phyloP scores from a whole-genome alignment of 768 basidiomycete genomes.

The Brasilioporus rufonigricans region DNA sequence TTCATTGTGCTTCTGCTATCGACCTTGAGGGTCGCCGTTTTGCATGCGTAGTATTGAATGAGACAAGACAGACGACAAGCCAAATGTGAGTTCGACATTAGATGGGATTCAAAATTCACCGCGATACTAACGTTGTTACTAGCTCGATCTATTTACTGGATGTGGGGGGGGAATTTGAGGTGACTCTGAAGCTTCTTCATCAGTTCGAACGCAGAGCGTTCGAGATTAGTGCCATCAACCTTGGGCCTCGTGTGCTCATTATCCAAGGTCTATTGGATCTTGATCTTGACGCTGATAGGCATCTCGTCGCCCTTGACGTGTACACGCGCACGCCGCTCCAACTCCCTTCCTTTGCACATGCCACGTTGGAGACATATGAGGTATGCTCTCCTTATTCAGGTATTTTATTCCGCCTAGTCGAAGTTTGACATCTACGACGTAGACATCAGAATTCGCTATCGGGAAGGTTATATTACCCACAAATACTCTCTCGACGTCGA shows the following conservation, averaged over 20 bases:
- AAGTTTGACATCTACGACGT: background rate
- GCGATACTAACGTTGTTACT: background rate
- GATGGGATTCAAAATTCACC: background rate
- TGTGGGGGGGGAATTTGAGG: background rate
- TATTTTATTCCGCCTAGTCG: background rate
- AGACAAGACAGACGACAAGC: background rate
- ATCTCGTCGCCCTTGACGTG: background rate
- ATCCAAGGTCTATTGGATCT: background rate
- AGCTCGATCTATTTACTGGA: constrained; percentile 15
- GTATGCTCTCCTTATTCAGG: background rate
- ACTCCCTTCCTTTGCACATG: background rate
- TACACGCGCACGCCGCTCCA: background rate
- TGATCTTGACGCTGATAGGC: background rate
- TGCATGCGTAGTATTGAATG: background rate
- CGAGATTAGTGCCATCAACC: background rate
- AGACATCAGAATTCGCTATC: background rate
- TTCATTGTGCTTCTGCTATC: background rate
- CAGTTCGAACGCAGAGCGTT: constrained; percentile 8
- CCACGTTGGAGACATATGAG: background rate
- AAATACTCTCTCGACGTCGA: constrained; percentile 21
- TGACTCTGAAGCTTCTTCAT: constrained; percentile 12
- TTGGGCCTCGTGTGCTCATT: background rate
- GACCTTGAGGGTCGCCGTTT: background rate
- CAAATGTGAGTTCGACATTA: constrained; percentile 1
- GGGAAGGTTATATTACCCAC: background rate